A percentile compares a stretch with the other conserved stretches of the same genome.
phyloP scores from a whole-genome alignment of 2,329 filamentous ascomycete genomes.

The Chalaropsis thielavioides region DNA sequence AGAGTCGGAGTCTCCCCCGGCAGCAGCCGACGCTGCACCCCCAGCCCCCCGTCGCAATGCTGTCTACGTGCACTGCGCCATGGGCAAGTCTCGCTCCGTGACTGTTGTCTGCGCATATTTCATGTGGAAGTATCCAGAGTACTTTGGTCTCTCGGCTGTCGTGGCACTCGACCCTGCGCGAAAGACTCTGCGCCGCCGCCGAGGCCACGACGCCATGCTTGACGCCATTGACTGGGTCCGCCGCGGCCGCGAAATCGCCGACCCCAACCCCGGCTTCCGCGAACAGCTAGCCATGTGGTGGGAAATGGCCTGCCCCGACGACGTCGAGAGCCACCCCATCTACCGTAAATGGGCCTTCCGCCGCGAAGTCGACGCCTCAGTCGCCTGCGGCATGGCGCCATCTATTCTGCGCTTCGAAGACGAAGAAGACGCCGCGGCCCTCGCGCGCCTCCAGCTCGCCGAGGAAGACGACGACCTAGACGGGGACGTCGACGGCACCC shows the following conservation, averaged over 20 bases:
- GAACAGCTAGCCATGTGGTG: conserved; percentile 75
- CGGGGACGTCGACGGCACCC: conserved; percentile 17
- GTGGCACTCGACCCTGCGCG: conserved; percentile 30
- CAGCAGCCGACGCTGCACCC: neutral
- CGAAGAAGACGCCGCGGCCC: conserved; percentile 32
- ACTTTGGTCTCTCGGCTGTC: conserved; percentile 33
- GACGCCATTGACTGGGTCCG: conserved; percentile 55
- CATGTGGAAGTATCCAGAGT: conserved; percentile 49
- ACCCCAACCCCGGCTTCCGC: conserved; percentile 89
- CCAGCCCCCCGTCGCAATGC: conserved; percentile 21
- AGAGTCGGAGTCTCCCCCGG: neutral
- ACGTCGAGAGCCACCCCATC: conserved; percentile 49
- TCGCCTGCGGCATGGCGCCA: conserved; percentile 66
- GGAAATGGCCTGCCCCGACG: conserved; percentile 64
- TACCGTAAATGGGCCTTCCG: conserved; percentile 62
- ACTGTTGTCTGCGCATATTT: conserved; percentile 74
- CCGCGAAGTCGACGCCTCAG: conserved; percentile 39
- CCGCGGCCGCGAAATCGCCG: conserved; percentile 58
- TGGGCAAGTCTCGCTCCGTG: conserved; percentile 89
- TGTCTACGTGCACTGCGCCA: conserved; percentile 60
- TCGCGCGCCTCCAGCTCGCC: conserved; percentile 15
- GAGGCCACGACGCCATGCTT: conserved; percentile 20
- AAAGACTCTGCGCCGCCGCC: conserved; percentile 20
- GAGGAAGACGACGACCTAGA: conserved; percentile 20
- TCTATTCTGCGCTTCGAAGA: conserved; percentile 74